Percentiles rank a stretch among this genome's conserved stretches.
phyloP scores from a whole-genome alignment of 176 grass and related monocot species.

The Pharus latifolius region DNA sequence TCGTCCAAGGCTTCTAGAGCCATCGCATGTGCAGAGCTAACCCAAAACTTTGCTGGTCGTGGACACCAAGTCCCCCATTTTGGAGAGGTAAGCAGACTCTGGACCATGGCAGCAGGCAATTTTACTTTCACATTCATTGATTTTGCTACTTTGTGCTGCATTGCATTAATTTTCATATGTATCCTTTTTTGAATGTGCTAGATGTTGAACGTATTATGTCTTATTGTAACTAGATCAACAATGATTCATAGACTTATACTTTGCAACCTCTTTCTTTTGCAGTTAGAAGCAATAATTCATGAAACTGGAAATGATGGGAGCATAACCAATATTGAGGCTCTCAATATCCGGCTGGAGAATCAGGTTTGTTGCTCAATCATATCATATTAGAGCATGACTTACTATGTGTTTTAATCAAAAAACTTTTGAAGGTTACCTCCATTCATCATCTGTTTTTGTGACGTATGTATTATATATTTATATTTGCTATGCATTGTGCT shows the following conservation, averaged over 20 bases:
- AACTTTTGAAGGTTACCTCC: neutral
- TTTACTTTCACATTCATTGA: neutral
- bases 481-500: neutral
- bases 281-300: constrained; percentile 79
- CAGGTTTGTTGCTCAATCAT: constrained; percentile 35
- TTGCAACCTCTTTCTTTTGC: neutral
- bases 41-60: too few species aligned
- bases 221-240: neutral
- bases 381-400: neutral
- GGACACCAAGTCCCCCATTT: too few species aligned
- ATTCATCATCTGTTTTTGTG: neutral
- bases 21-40: too few species aligned
- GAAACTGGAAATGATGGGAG: constrained; percentile 48
- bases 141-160: neutral
- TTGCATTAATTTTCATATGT: neutral
- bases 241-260: neutral
- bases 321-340: constrained; percentile 57
- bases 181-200: neutral
- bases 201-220: neutral
- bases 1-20: too few species aligned
- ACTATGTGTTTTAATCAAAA: neutral
- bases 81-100: too few species aligned
- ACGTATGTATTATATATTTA: neutral
- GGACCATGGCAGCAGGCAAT: too few species aligned
- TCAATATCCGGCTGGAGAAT: constrained; percentile 59